Percentiles rank a stretch among this genome's conserved stretches.
These are phyloP conservation scores for Colletotrichum sp. DNA, from an alignment of 2,329 filamentous ascomycete genomes.

Conservation along the genomic window DNA sequence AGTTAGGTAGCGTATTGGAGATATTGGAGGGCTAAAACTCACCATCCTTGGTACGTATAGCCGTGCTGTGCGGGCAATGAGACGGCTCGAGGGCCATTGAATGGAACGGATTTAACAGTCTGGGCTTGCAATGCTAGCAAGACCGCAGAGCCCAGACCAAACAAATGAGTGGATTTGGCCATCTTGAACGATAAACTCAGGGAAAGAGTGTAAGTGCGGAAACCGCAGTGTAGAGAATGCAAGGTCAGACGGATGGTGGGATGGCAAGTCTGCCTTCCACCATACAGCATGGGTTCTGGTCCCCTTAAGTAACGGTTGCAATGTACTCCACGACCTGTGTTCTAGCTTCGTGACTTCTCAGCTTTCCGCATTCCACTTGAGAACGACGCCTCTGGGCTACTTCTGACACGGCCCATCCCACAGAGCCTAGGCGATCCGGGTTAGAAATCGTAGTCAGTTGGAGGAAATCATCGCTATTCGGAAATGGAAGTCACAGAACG, in stretches of 20 bases:
- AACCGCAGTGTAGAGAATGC: neutral
- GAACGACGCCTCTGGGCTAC: neutral
- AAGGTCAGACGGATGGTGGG: too few relatives aligned
- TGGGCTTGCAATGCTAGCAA: neutral
- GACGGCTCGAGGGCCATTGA: neutral
- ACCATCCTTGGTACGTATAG: conserved; percentile 2
- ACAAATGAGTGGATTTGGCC: neutral
- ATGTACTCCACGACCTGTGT: neutral
- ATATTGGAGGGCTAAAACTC: neutral
- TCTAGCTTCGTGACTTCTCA: neutral
- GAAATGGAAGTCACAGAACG: neutral
- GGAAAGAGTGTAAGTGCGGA: neutral
- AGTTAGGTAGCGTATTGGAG: neutral
- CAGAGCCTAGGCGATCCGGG: neutral
- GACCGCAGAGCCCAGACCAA: neutral
- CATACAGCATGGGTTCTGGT: neutral
- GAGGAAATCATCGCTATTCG: neutral
- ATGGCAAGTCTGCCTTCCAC: neutral
- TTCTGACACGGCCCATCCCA: neutral
- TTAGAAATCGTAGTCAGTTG: neutral
- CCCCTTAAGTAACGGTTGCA: neutral
- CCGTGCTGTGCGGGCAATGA: neutral
- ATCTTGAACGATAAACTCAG: neutral
- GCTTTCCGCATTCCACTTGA: neutral
- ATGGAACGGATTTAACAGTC: neutral